Evolutionary conservation across 75 land plant genomes (phyloP), one percentile per base, ranked within the genome.

Genomic region (Cryptomeria japonica): DNA sequence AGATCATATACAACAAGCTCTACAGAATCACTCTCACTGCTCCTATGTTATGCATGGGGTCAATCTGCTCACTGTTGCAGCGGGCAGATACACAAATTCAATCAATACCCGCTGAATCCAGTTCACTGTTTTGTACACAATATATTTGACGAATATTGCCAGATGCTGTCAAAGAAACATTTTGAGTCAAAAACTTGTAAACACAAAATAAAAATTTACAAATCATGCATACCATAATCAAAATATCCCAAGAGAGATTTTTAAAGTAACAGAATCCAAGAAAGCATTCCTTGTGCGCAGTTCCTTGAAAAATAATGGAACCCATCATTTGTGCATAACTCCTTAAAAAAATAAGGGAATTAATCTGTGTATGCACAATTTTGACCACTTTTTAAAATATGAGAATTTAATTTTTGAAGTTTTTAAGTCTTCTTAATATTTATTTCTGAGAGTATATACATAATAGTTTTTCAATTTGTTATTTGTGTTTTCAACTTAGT

Each of bases 81-180:
- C 38, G 80, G 80, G 80, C 36, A 78, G 80, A 78, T 38, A 2
- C 39, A 38, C 49, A 25, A 28, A 12, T 25, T 82, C 84, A 82
- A 44, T 82, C 84, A 82, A 82, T 82, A 25, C 47, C 84, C 51
- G 88, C 31, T 3, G 47, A 41, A 68, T 89, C 89, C 91, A 85
- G 32, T 42, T 92, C 93, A 86, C 31, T 56, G 58, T 41, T 80
- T 89, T 97, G 96, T 39, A 95, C 87, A 79, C 93, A 97, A 87
- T 95, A 97, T 28, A 97, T 93, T 93, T 97, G 99, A 73, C 98
- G 97, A 86, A 97, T 95, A 87, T 96, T 96, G 76, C 99, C 99
- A 51, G 99, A 92, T 11, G 95, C 99, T 97, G 99, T 89, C 87
- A 84, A 51, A 72, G 44, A 87, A 73, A 84, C 41, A 64, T 64